Evolutionary conservation across 345 rosid species (phyloP), one percentile per base, ranked within the genome.

Genomic region (Citrus maxima): DNA sequence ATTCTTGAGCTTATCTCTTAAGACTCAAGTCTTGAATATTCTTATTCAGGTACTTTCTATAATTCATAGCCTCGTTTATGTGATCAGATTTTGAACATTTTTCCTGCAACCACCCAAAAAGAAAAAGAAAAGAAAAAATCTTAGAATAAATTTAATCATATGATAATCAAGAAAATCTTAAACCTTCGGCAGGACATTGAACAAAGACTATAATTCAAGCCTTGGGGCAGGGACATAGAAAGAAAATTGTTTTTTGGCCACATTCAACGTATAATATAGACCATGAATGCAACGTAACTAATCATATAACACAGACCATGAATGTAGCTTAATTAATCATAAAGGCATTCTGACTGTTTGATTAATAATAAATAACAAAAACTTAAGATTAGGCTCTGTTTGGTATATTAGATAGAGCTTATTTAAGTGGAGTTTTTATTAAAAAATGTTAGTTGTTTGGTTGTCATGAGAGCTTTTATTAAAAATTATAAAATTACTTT

Each of bases 81-180:
- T 81, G 86, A 79, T 86, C 91, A 16, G 79, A 75, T 10, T 74
- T 81, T 16, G 94, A 85, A 34, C 94, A 82, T 80, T 86, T 87
- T 67, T 90, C 92, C 89, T 90, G 85, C 18, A 84, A 80, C 28
- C 54, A 49, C 77, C 76, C 12, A 61, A 67, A 46, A 46, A 46
- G 5, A 46, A 13, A 54, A 25, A 59, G 73, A 51, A 78, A 42
- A 34, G 35, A 42, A 77, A 70, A 72, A 77, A 28, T 80, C 84
- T 80, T 74, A 64, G 55, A 61, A 42, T 32, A 34, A 12, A 46
- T 67, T 35, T 32, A 49, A 65, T 75, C 49, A 54, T 51, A 54
- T 51, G 35, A 25, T 42, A 72, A 72, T 38, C 27, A 56, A 30
- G 62, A 70, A 6, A 60, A 9, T 16, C n/a, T 9, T 37, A 71